Evolutionary conservation across 805 yeast genomes (phyloP), one percentile per base, ranked within the genome.

Genomic region (Ogataea saltuana): DNA sequence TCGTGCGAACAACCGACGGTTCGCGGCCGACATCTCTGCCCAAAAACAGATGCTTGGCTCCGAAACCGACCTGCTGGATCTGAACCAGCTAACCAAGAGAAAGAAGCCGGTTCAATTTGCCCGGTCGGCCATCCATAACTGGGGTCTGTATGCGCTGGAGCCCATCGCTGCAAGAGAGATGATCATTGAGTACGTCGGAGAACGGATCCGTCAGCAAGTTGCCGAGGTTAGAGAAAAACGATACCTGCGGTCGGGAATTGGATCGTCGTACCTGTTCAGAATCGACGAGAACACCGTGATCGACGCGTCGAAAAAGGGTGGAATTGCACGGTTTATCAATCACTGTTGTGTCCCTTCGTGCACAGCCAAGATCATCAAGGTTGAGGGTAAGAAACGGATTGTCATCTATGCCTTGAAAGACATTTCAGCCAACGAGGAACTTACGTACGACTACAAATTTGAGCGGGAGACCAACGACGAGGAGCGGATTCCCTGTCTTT

Each of bases 111-210:
- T 91, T 7, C 84, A 93, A n/a, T 90, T 90, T 71, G 97, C 97
- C 0, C 74, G 98, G 41, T 89, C 97, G 2, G 95, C 97, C 0
- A 93, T 93, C 58, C 99, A 93, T 63, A 88, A 91, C 59, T 93
- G 99, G 99, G 99, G 99, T 0, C 68, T 93, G 29, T 93, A 89
- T 65, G 99, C 99, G 0, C 69, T 87, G 56, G 98, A 93, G 58
- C 95, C 95, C 2, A 93, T 93, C 59, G 86, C 88, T n/a, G 95
- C 93, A 1, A 85, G 82, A 53, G 99, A 93, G 64, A 91, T 93
- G 97, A 89, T 93, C 58, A 91, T 93, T 46, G 99, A 93, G 64
- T 93, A 93, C 56, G 97, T 93, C 4, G 99, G 99, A 21, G 98
- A 93, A 54, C 76, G 95, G 42, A 81, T 93, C 21, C 73, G 98